Conservation (phyloP, 2,329 filamentous ascomycete species). For the Talaromyces rugulosus region DNA sequence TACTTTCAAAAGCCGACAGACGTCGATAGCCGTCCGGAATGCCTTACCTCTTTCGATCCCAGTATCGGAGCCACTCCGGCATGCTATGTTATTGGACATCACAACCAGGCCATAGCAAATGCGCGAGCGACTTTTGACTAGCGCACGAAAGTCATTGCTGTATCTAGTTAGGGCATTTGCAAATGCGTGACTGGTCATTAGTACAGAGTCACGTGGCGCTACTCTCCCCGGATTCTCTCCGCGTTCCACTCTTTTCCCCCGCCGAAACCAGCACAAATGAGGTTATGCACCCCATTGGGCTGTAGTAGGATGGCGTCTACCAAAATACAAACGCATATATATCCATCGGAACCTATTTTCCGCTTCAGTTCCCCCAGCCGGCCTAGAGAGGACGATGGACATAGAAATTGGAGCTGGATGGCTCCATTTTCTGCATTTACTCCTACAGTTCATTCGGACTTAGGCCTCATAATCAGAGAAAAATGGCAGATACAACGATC, state of each 20-base stretch:
- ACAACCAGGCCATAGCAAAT: no score
- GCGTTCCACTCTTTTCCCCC: not conserved
- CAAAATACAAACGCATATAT: not conserved
- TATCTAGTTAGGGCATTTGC: not conserved
- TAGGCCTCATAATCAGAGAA: not conserved
- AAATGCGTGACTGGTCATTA: not conserved
- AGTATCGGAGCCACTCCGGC: not conserved
- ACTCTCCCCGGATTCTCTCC: not conserved
- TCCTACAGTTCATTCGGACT: not conserved
- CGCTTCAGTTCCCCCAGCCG: not conserved
- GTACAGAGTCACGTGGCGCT: not conserved
- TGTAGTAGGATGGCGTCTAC: not conserved
- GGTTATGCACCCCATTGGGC: not conserved
- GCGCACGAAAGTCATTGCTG: not conserved
- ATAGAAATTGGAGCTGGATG: not conserved
- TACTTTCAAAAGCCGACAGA: not conserved
- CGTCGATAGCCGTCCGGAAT: not conserved
- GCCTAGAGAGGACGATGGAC: not conserved
- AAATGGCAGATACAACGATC: not conserved
- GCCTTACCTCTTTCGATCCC: not conserved
- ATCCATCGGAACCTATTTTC: not conserved
- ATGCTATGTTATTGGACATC: not conserved
- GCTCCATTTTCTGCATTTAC: not conserved
- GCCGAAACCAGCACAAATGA: not conserved
- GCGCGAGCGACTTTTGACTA: not conserved